Percentiles rank a stretch among this genome's conserved stretches.
phyloP scores from a whole-genome alignment of 805 yeast species.

The Yarrowia porcina region DNA sequence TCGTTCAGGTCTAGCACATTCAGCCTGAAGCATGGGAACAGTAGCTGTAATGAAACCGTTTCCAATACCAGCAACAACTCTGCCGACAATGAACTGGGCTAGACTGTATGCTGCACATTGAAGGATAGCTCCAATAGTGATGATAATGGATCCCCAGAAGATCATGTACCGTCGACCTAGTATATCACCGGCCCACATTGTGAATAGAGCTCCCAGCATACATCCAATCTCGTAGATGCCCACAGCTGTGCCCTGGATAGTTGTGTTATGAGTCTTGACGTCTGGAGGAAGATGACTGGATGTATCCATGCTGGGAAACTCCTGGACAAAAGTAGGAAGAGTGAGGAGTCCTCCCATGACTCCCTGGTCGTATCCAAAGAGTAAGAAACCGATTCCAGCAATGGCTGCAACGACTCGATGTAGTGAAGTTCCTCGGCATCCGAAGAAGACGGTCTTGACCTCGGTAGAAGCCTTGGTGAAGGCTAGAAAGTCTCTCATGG shows the following conservation, averaged over 20 bases:
- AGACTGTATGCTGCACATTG: slow-evolving; percentile 51
- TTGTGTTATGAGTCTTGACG: slow-evolving; percentile 6
- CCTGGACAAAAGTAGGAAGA: slow-evolving; percentile 39
- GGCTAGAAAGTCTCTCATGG: neutral
- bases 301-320: slow-evolving; percentile 29
- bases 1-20: slow-evolving; percentile 61
- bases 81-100: slow-evolving; percentile 72
- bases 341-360: slow-evolving; percentile 75
- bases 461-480: slow-evolving; percentile 1
- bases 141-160: slow-evolving; percentile 53
- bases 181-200: slow-evolving; percentile 48
- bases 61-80: slow-evolving; percentile 72
- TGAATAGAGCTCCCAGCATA: slow-evolving; percentile 25
- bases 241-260: slow-evolving; percentile 9
- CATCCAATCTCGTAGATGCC: slow-evolving; percentile 59
- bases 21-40: slow-evolving; percentile 83
- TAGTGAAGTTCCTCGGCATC: slow-evolving; percentile 28
- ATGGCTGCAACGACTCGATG: slow-evolving; percentile 30
- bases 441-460: slow-evolving; percentile 26
- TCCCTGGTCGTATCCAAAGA: slow-evolving; percentile 75
- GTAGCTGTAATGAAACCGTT: slow-evolving; percentile 76
- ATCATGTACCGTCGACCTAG: slow-evolving; percentile 66
- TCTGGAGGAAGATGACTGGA: neutral
- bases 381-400: slow-evolving; percentile 38
- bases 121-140: slow-evolving; percentile 57